Conservation (phyloP, 2,329 filamentous ascomycete species). For the Calonectria hawksworthii region DNA sequence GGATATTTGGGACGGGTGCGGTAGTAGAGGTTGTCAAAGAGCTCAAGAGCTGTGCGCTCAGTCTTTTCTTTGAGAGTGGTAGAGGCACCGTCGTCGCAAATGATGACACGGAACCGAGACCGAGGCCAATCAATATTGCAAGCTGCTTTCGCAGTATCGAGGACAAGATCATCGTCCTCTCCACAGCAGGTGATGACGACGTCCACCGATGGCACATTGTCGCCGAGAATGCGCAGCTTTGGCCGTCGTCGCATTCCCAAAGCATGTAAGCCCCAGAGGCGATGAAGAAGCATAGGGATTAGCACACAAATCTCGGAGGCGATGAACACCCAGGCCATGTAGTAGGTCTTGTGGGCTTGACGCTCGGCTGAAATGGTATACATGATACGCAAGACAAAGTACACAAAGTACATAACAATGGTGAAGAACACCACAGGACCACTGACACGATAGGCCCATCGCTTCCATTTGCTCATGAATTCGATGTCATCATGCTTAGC, state of each 20-base stretch:
- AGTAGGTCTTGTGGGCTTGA: not conserved
- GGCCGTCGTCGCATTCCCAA: not conserved
- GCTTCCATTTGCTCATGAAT: not conserved
- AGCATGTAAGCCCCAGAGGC: not conserved
- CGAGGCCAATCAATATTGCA: not conserved
- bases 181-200: conserved; percentile 6
- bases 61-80: not conserved
- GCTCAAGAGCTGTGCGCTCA: not conserved
- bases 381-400: not conserved
- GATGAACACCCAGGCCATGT: not conserved
- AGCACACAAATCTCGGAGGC: not conserved
- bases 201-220: not conserved
- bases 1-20: not conserved
- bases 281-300: not conserved
- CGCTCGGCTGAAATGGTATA: not conserved
- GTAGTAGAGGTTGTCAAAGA: conserved; percentile 9
- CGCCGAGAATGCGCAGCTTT: conserved; percentile 1
- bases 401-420: not conserved
- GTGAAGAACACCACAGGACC: not conserved
- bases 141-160: not conserved
- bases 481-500: conserved; percentile 46
- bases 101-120: not conserved
- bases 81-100: not conserved
- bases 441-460: not conserved
- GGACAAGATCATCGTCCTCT: conserved; percentile 1